Base-by-base conservation (phyloP, 331 rosid species). In the Malus hybrid region DNA sequence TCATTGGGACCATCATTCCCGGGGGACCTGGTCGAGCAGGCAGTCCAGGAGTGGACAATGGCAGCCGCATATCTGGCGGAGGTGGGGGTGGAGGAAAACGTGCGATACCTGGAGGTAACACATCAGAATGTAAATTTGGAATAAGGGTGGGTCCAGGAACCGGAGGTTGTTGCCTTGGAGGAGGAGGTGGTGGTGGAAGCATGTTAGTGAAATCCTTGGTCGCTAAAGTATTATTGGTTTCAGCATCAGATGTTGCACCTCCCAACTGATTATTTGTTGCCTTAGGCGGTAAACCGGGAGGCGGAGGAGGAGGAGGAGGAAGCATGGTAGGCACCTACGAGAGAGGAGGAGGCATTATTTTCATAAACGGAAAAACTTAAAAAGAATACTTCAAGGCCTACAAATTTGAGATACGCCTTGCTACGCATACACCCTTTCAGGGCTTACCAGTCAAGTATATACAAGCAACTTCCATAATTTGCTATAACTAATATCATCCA, bases 71-170 rank as follows among this genome's bases (percentile, higher is more conserved):
- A 77, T 93, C 98, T 60, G 93, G 86, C 5, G 92, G 96, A 9
- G 97, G 99, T 7, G 95, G 99, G 32, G 97, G 96, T 24, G 93
- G 96, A 1, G 93, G 91, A 29, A 86, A 89, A 53, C 86, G 91
- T 18, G 96, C 81, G 79, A 92, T 92, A 77, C 99, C 97, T 15
- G 97, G 99, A 61, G 97, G 99, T 57, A 95, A 84, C 5, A 89
- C 80, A 85, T 95, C 97, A 19, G 97, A 83, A 48, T 86, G 96
- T 68, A 89, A 73, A 75, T 81, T 82, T 72, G 92, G 87, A 77
- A 90, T 73, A 77, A 84, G 73, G 50, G 86, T 4, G 50, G 93
- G 79, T 74, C 97, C 99, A 29, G 91, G 87, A 63, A 74, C 81
- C 16, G 87, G 70, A 79, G 87, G 87, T 62, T 87, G 95, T 66